Conservation (phyloP, 2,329 filamentous ascomycete species). For the Botryotinia calthae region DNA sequence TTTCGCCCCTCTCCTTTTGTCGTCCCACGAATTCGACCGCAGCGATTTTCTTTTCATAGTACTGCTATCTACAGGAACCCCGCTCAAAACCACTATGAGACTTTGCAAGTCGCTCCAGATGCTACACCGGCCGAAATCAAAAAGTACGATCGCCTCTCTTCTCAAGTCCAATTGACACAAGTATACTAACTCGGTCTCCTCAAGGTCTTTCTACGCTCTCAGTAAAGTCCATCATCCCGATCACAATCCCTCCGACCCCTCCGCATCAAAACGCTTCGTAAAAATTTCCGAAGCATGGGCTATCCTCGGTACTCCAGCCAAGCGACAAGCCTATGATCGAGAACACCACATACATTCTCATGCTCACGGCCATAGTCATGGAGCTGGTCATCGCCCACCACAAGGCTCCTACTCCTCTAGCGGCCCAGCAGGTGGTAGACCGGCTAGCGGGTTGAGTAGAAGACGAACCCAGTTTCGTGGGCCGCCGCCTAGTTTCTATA, state of each 20-base stretch:
- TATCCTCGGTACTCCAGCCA: conserved; percentile 67
- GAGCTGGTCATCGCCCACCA: conserved; percentile 33
- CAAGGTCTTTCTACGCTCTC: conserved; percentile 78
- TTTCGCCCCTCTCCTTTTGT: conserved; percentile 29
- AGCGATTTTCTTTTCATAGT: conserved; percentile 49
- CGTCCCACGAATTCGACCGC: conserved; percentile 21
- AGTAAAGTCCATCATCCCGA: conserved; percentile 93
- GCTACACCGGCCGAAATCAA: conserved; percentile 80
- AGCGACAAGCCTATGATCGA: conserved; percentile 79
- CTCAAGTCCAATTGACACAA: neutral
- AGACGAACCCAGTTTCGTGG: conserved; percentile 75
- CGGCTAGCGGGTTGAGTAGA: conserved; percentile 76
- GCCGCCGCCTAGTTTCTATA: conserved; percentile 86
- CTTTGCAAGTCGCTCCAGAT: conserved; percentile 66
- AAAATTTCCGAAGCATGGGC: conserved; percentile 81
- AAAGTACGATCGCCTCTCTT: conserved; percentile 51
- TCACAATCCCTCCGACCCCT: conserved; percentile 74
- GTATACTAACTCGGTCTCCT: conserved; percentile 15
- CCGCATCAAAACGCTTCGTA: conserved; percentile 73
- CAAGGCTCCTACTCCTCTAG: conserved; percentile 55
- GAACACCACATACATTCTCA: conserved; percentile 42
- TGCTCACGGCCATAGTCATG: neutral
- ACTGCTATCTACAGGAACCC: conserved; percentile 40
- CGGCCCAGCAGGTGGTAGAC: conserved; percentile 67
- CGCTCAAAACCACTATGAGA: conserved; percentile 71